These are phyloP conservation scores for Colletotrichum gigasporum DNA, from an alignment of 2,329 filamentous ascomycete genomes.

Conservation along the genomic window DNA sequence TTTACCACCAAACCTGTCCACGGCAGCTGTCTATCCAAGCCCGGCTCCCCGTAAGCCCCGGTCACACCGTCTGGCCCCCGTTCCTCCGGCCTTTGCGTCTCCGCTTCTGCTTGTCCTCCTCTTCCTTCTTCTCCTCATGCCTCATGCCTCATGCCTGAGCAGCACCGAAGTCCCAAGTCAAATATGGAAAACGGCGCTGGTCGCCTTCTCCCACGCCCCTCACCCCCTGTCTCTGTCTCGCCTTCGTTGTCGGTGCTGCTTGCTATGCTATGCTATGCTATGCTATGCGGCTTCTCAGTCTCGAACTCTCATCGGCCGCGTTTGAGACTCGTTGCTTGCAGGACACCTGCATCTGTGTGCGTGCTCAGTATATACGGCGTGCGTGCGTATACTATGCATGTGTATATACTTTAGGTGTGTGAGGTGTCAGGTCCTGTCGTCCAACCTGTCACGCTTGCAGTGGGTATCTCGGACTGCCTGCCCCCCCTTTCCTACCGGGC, in stretches of 20 bases:
- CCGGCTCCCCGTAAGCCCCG: slow-evolving; percentile 20
- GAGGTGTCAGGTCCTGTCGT: slow-evolving; percentile 17
- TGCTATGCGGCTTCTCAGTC: no score
- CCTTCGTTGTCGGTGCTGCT: no score
- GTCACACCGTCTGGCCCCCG: slow-evolving; percentile 17
- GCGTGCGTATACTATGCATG: background rate
- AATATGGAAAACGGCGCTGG: no score
- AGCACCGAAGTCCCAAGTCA: no score
- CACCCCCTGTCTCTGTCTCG: no score
- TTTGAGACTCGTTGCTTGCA: background rate
- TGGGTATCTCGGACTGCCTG: slow-evolving; percentile 19
- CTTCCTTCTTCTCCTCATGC: background rate
- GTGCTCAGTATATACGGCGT: background rate
- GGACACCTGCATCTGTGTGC: background rate
- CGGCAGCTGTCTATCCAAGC: slow-evolving; percentile 17
- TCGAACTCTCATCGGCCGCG: background rate
- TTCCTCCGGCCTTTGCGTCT: slow-evolving; percentile 7
- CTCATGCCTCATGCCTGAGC: background rate
- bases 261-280: no score
- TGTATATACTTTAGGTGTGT: background rate
- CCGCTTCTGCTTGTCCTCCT: slow-evolving; percentile 2
- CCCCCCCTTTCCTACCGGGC: slow-evolving; percentile 10
- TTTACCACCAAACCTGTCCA: slow-evolving; percentile 21
- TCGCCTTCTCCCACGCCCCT: no score
- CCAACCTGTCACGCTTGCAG: slow-evolving; percentile 22